These are phyloP conservation scores for Bryum argenteum DNA, from an alignment of 225 moss, liverwort and hornwort genomes.

Conservation along the genomic window DNA sequence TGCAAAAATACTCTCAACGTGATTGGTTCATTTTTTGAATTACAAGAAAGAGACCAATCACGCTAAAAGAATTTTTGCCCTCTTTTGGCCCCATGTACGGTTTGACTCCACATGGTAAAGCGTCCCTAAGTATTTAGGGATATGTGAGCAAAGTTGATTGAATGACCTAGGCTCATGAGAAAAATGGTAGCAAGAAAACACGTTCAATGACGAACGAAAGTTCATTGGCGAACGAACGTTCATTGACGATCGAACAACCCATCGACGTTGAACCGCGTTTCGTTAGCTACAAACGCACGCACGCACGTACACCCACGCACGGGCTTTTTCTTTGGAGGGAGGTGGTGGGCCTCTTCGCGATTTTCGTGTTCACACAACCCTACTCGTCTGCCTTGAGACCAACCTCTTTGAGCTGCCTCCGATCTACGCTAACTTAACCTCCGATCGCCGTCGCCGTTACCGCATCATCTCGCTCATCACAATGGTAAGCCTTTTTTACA, in stretches of 20 bases:
- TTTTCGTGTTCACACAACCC: slow-evolving; percentile 9
- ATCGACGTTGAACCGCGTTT: slow-evolving; percentile 1
- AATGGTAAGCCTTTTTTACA: background rate
- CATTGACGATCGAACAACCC: background rate
- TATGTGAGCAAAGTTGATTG: no score
- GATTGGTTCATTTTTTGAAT: no score
- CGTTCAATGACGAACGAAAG: slow-evolving; percentile 3
- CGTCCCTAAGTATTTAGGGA: no score
- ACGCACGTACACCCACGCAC: background rate
- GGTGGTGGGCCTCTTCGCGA: background rate
- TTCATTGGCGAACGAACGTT: background rate
- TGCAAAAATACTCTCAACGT: no score
- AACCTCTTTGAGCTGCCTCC: slow-evolving; percentile 1
- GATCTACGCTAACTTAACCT: background rate
- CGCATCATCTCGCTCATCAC: background rate
- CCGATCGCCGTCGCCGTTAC: background rate
- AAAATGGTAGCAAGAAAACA: no score
- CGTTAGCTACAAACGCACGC: background rate
- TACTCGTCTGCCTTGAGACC: background rate
- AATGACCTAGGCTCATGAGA: no score
- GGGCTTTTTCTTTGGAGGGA: background rate
- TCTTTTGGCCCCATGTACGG: no score
- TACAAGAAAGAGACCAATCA: no score
- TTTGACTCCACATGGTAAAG: no score
- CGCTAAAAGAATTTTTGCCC: no score